phyloP scores from a whole-genome alignment of 108 stramenopile species.

The Mayamaea pseudoterrestris region DNA sequence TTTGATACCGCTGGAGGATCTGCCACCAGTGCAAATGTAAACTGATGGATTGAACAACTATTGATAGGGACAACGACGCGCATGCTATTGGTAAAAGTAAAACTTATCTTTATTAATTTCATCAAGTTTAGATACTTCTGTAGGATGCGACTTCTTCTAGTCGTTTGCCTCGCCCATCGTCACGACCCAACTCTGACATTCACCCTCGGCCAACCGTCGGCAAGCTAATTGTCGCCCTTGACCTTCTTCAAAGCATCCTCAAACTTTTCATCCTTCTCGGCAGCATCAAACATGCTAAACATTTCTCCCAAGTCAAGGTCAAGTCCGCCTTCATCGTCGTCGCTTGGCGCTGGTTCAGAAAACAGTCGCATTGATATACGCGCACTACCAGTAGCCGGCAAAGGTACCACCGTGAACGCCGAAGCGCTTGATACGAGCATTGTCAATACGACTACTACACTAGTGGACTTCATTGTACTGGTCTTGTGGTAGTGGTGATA shows the following conservation, averaged over 20 bases:
- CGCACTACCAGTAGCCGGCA: no score
- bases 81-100: background rate
- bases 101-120: background rate
- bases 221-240: conserved; percentile 21
- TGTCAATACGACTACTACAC: no score
- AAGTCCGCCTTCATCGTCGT: conserved; percentile 58
- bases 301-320: conserved; percentile 79
- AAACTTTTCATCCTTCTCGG: conserved; percentile 69
- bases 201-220: background rate
- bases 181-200: no score
- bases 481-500: no score
- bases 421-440: no score
- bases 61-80: no score
- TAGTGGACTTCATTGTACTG: no score
- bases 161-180: no score
- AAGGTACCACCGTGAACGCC: no score
- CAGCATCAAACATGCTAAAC: conserved; percentile 83
- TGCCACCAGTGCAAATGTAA: conserved; percentile 69
- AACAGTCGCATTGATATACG: conserved; percentile 15
- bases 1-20: conserved; percentile 43
- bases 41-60: background rate
- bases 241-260: conserved; percentile 70
- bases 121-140: background rate
- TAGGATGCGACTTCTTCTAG: background rate
- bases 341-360: conserved; percentile 25